Percentiles rank a stretch among this genome's conserved stretches.
phyloP scores from a whole-genome alignment of 1,284 basidiomycete species.

The Phlebopus sp. region DNA sequence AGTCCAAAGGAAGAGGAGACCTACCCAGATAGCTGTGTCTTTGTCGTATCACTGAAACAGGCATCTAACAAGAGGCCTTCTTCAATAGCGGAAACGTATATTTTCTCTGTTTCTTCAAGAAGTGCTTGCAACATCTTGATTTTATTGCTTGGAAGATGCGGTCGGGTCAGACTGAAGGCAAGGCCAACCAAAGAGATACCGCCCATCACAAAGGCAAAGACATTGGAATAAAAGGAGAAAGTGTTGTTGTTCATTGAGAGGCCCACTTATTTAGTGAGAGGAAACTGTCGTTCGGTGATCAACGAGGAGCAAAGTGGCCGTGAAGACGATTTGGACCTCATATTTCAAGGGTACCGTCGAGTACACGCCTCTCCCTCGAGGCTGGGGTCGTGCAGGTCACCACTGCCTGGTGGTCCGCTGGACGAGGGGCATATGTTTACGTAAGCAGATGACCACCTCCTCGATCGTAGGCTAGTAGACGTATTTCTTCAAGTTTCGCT shows the following conservation, averaged over 20 bases:
- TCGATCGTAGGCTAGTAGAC: no score
- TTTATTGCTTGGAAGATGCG: conserved; percentile 10
- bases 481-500: no score
- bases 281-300: not conserved
- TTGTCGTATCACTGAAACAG: not conserved
- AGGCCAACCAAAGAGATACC: not conserved
- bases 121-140: conserved; percentile 9
- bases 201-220: conserved; percentile 5
- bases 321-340: not conserved
- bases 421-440: not conserved
- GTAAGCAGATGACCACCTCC: not conserved
- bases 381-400: no score
- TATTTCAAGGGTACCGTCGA: no score
- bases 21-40: not conserved
- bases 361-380: no score
- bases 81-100: conserved; percentile 7
- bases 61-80: conserved; percentile 7
- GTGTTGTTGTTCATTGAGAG: not conserved
- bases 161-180: not conserved
- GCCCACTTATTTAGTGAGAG: not conserved
- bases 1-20: not conserved
- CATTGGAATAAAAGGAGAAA: conserved; percentile 1
- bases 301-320: not conserved
- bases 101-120: conserved; percentile 5
- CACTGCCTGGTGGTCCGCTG: no score